Conservation (phyloP, 1,284 basidiomycete genomes). For the Anthracocystis walkeri region DNA sequence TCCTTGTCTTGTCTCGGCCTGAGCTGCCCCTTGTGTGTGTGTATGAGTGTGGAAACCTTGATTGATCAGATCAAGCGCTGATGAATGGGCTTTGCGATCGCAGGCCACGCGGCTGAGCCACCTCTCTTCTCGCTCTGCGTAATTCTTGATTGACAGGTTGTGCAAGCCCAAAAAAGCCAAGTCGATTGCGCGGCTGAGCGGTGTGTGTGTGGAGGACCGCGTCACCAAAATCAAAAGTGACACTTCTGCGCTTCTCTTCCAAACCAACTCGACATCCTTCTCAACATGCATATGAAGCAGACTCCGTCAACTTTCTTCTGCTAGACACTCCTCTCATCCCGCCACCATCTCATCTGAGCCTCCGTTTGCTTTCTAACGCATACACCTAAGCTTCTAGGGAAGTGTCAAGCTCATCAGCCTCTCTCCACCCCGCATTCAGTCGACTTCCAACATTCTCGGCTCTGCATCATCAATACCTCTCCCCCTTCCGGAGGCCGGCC, state of each 20-base stretch:
- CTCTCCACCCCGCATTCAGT: no score
- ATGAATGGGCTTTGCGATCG: neutral
- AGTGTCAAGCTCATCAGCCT: neutral
- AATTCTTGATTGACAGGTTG: neutral
- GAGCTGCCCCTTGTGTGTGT: neutral
- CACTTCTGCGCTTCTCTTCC: neutral
- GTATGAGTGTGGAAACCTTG: neutral
- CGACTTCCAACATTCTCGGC: neutral
- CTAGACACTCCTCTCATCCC: neutral
- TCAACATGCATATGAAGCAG: constrained; percentile 4
- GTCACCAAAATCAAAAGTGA: constrained; percentile 21
- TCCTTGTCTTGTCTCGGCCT: neutral
- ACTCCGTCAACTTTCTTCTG: neutral
- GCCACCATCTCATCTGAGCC: neutral
- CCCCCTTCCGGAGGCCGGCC: neutral
- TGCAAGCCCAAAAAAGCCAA: neutral
- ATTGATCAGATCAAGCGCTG: neutral
- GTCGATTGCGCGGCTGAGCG: constrained; percentile 10
- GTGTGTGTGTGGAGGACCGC: constrained; percentile 13
- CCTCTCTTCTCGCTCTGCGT: neutral
- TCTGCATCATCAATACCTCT: neutral
- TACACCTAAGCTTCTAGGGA: neutral
- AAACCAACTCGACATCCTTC: neutral
- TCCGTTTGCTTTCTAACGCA: neutral
- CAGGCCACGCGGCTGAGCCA: constrained; percentile 1